phyloP scores from a whole-genome alignment of 177 flowering plant species.

The Telopea speciosissima region DNA sequence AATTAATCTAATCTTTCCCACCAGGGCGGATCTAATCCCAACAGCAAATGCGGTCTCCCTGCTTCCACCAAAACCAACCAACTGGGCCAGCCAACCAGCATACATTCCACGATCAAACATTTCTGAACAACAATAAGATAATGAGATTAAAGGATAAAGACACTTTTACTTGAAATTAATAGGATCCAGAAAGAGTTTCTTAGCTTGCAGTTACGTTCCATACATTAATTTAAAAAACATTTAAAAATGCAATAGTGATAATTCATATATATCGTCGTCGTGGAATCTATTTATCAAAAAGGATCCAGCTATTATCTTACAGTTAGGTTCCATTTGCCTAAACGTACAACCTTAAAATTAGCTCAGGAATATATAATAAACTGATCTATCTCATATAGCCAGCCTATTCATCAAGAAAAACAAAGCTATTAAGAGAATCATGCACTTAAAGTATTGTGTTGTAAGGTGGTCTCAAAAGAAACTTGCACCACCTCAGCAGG shows the following conservation, averaged over 20 bases:
- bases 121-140: too few relatives aligned
- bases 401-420: too few relatives aligned
- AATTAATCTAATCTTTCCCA: slow-evolving; percentile 80
- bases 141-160: background rate
- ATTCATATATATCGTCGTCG: background rate
- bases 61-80: slow-evolving; percentile 97
- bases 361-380: background rate
- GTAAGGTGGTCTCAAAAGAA: too few relatives aligned
- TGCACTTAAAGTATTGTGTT: too few relatives aligned
- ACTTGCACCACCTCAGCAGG: too few relatives aligned
- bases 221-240: background rate
- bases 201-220: background rate
- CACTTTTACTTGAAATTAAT: background rate
- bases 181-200: slow-evolving; percentile 8
- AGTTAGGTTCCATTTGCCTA: background rate
- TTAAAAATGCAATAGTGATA: background rate
- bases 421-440: too few relatives aligned
- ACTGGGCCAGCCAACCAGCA: slow-evolving; percentile 98
- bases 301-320: too few relatives aligned
- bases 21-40: slow-evolving; percentile 93
- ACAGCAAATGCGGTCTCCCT: slow-evolving; percentile 91
- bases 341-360: background rate
- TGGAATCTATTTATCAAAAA: too few relatives aligned
- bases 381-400: background rate
- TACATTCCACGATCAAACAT: slow-evolving; percentile 96